phyloP scores from a whole-genome alignment of 257 asterid species.

The Solanum sitiens region DNA sequence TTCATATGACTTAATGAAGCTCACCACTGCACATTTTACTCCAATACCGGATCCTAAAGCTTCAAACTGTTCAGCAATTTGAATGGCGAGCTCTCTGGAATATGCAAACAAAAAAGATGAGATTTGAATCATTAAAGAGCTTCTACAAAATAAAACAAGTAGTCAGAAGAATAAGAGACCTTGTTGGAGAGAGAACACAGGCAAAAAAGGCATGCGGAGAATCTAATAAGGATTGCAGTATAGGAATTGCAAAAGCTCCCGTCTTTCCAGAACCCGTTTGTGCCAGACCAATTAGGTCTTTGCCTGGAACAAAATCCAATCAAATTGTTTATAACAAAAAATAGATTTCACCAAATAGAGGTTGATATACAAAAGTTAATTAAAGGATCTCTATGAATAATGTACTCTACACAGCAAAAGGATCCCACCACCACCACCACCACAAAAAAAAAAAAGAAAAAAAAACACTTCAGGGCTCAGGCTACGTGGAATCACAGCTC shows the following conservation, averaged over 20 bases:
- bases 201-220: constrained; percentile 79
- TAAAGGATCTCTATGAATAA: neutral
- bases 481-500: neutral
- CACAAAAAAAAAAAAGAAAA: neutral
- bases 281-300: constrained; percentile 81
- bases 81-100: constrained; percentile 74
- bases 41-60: constrained; percentile 86
- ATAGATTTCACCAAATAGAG: neutral
- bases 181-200: constrained; percentile 79
- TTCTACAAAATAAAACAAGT: neutral
- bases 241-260: constrained; percentile 89
- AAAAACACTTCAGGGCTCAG: neutral
- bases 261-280: constrained; percentile 98
- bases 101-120: neutral
- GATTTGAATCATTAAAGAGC: neutral
- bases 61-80: constrained; percentile 78
- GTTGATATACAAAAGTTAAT: neutral
- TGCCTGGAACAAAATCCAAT: constrained; percentile 19
- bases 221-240: constrained; percentile 64
- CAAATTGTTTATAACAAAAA: neutral
- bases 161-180: constrained; percentile 5
- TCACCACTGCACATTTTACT: constrained; percentile 65
- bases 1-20: neutral
- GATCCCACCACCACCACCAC: neutral
- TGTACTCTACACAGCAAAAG: neutral